Evolutionary conservation across 208 protist species (phyloP).

Genomic region (Trypanosoma boissoni): DNA sequence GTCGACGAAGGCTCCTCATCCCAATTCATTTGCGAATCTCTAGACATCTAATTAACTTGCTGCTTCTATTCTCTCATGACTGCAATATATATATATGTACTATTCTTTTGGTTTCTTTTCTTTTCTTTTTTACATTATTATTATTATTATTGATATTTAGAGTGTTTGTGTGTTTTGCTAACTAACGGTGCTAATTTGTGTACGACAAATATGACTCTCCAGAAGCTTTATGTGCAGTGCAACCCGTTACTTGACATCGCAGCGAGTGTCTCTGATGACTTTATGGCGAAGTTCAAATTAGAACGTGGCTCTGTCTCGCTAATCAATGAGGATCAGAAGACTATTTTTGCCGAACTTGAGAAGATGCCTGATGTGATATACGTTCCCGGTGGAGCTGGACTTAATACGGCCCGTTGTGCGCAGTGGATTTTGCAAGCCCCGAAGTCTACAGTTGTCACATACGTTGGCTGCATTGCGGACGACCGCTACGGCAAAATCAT

Average conservation of each 20-base stretch:
- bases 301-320: conserved; percentile 77
- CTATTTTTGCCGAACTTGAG: conserved; percentile 90
- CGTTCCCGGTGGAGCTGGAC: conserved; percentile 96
- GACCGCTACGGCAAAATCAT: conserved; percentile 94
- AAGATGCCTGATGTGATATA: conserved; percentile 84
- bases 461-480: conserved; percentile 94
- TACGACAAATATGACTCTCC: conserved; percentile 13
- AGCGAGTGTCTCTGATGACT: conserved; percentile 83
- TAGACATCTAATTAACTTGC: too few relatives aligned
- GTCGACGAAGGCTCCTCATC: too few relatives aligned
- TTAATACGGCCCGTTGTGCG: conserved; percentile 96
- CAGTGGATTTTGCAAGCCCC: conserved; percentile 89
- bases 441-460: conserved; percentile 50
- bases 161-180: background rate
- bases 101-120: too few relatives aligned
- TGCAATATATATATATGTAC: too few relatives aligned
- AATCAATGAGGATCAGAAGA: conserved; percentile 92
- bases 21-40: too few relatives aligned
- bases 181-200: background rate
- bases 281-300: conserved; percentile 93
- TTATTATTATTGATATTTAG: background rate
- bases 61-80: too few relatives aligned
- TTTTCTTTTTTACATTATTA: too few relatives aligned
- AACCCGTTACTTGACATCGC: conserved; percentile 99
- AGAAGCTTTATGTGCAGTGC: conserved; percentile 83